phyloP scores from a whole-genome alignment of 1,284 basidiomycete species.

The Agaricales sp. region DNA sequence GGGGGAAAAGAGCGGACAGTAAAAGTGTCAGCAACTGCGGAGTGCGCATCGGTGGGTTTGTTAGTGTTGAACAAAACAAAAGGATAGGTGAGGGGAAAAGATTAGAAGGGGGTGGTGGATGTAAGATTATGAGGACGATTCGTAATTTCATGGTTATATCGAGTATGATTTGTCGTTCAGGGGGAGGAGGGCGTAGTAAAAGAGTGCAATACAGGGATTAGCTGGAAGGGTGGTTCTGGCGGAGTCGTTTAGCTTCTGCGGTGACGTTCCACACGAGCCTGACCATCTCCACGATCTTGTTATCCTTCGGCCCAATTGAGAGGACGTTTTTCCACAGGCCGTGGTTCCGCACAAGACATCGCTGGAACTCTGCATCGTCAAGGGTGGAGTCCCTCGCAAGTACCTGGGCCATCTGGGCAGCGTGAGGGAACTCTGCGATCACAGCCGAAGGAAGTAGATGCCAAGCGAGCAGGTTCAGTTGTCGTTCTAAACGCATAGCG shows the following conservation, averaged over 20 bases:
- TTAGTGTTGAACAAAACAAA: too few species aligned
- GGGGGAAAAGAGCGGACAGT: too few species aligned
- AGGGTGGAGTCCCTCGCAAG: constrained; percentile 19
- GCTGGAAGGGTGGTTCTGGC: too few species aligned
- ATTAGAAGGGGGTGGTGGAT: too few species aligned
- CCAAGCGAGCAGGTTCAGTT: constrained; percentile 23
- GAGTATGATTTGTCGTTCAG: too few species aligned
- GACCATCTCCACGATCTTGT: constrained; percentile 23
- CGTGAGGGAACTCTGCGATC: constrained; percentile 38
- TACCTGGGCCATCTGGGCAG: constrained; percentile 40
- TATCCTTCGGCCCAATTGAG: constrained; percentile 25
- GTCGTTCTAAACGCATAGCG: constrained; percentile 20
- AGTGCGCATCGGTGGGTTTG: too few species aligned
- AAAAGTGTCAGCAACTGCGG: too few species aligned
- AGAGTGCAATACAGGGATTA: too few species aligned
- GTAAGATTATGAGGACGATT: too few species aligned
- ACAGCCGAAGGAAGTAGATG: constrained; percentile 28
- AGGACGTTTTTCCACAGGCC: constrained; percentile 35
- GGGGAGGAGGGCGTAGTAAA: too few species aligned
- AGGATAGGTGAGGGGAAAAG: too few species aligned
- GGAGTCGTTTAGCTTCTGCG: constrained; percentile 26
- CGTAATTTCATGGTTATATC: too few species aligned
- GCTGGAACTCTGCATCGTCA: constrained; percentile 19
- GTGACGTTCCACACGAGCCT: constrained; percentile 33
- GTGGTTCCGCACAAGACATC: constrained; percentile 23